These are phyloP conservation scores for Corylus heterophylla DNA, from an alignment of 306 rosid genomes.

Conservation along the genomic window DNA sequence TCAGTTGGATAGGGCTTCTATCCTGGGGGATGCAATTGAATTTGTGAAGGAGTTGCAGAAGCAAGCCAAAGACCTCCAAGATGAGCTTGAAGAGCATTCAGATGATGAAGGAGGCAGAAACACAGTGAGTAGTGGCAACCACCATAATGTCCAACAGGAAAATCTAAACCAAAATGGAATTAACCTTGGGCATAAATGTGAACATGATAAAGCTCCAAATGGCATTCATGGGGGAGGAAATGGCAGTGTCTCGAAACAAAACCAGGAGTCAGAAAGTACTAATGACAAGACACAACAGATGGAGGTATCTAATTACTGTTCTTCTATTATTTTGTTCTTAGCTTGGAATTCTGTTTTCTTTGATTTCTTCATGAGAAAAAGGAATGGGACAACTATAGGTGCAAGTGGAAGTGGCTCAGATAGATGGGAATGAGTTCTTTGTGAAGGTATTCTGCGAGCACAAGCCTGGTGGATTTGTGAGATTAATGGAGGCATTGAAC, in stretches of 20 bases:
- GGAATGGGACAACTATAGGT: conserved; percentile 50
- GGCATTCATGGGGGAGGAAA: conserved; percentile 48
- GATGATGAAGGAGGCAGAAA: conserved; percentile 48
- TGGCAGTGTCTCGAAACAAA: conserved; percentile 44
- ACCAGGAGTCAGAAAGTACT: conserved; percentile 43
- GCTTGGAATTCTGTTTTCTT: neutral
- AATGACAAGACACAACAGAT: conserved; percentile 68
- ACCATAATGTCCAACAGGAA: conserved; percentile 38
- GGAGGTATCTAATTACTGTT: conserved; percentile 54
- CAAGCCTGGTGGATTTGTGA: conserved; percentile 75
- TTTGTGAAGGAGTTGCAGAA: conserved; percentile 72
- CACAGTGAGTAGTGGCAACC: conserved; percentile 33
- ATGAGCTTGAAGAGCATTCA: conserved; percentile 80
- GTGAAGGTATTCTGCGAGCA: conserved; percentile 88
- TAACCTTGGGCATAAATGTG: conserved; percentile 29
- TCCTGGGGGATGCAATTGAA: conserved; percentile 90
- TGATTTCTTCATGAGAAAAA: neutral
- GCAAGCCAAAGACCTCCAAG: conserved; percentile 79
- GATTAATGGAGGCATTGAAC: conserved; percentile 77
- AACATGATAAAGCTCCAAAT: conserved; percentile 38
- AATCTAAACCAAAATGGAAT: conserved; percentile 29
- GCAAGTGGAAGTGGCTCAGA: conserved; percentile 84
- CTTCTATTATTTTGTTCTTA: neutral
- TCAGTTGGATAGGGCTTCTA: conserved; percentile 83
- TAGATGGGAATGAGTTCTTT: conserved; percentile 77